Percentiles rank a stretch among this genome's conserved stretches.
These are phyloP conservation scores for Botryosphaeria dothidea DNA, from an alignment of 2,329 filamentous ascomycete genomes.

Conservation along the genomic window DNA sequence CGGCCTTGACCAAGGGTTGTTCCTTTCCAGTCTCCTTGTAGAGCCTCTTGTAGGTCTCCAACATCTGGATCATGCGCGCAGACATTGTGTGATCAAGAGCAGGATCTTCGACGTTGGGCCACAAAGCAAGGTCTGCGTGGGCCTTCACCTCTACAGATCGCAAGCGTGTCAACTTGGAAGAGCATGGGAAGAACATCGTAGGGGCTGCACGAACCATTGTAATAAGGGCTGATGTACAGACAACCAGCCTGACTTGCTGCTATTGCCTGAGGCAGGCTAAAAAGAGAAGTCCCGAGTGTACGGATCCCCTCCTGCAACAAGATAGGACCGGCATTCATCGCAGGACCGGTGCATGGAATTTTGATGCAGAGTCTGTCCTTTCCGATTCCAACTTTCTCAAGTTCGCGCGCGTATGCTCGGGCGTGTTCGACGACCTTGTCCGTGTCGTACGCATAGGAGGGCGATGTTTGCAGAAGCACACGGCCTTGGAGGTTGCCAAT, in stretches of 20 bases:
- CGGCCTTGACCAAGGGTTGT: conserved; percentile 52
- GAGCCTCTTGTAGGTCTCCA: conserved; percentile 49
- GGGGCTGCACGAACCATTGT: conserved; percentile 40
- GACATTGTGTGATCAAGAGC: conserved; percentile 51
- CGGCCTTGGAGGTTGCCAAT: conserved; percentile 49
- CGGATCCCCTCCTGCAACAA: conserved; percentile 48
- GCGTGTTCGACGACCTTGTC: conserved; percentile 50
- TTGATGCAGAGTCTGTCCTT: conserved; percentile 54
- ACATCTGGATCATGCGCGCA: conserved; percentile 50
- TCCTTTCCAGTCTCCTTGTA: conserved; percentile 50
- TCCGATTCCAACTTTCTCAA: conserved; percentile 46
- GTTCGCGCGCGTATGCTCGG: conserved; percentile 49
- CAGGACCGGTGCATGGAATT: conserved; percentile 52
- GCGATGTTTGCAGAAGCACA: conserved; percentile 51
- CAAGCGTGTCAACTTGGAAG: background rate
- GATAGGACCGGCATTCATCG: conserved; percentile 47
- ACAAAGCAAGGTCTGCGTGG: conserved; percentile 46
- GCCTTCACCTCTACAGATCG: conserved; percentile 42
- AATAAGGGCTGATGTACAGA: conserved; percentile 54
- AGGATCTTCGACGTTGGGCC: conserved; percentile 51
- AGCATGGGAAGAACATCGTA: background rate
- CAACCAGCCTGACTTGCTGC: conserved; percentile 51
- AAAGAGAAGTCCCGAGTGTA: conserved; percentile 51
- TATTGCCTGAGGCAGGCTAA: conserved; percentile 51
- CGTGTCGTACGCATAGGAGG: conserved; percentile 49